Conservation (phyloP, 2,329 filamentous ascomycete genomes). For the Podosphaera xanthii region DNA sequence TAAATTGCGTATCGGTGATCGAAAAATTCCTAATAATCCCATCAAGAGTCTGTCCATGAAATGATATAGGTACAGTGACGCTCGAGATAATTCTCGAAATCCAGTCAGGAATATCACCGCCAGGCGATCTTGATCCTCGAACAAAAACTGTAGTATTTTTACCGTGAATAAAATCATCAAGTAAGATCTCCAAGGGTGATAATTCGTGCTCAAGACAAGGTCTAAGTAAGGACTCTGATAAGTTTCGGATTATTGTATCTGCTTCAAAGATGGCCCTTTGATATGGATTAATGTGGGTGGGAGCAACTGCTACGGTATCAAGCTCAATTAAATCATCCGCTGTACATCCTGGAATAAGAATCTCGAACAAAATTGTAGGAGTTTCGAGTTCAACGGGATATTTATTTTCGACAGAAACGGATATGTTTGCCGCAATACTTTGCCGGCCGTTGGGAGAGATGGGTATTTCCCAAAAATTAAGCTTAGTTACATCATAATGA, state of each 20-base stretch:
- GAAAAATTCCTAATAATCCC: slow-evolving; percentile 74
- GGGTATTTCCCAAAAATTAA: slow-evolving; percentile 55
- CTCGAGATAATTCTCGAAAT: slow-evolving; percentile 57
- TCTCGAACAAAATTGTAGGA: slow-evolving; percentile 61
- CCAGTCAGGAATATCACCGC: slow-evolving; percentile 55
- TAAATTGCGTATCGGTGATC: slow-evolving; percentile 65
- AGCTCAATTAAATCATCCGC: slow-evolving; percentile 52
- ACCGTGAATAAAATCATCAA: slow-evolving; percentile 64
- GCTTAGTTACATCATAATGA: slow-evolving; percentile 55
- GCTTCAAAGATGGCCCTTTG: slow-evolving; percentile 45
- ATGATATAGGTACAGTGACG: slow-evolving; percentile 62
- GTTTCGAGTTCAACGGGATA: slow-evolving; percentile 58
- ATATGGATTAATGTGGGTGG: slow-evolving; percentile 43
- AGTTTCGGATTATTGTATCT: slow-evolving; percentile 44
- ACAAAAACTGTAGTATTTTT: slow-evolving; percentile 61
- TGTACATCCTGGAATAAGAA: slow-evolving; percentile 65
- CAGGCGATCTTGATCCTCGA: slow-evolving; percentile 47
- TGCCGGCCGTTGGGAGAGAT: slow-evolving; percentile 23
- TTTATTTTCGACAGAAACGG: slow-evolving; percentile 47
- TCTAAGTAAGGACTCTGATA: slow-evolving; percentile 50
- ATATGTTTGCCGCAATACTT: slow-evolving; percentile 62
- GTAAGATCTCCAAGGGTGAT: slow-evolving; percentile 65
- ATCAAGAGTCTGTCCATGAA: slow-evolving; percentile 62
- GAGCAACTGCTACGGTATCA: slow-evolving; percentile 48
- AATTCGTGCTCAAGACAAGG: slow-evolving; percentile 53